Base-by-base conservation (phyloP, 352 stramenopile genomes). In the Phytophthora brassicae region DNA sequence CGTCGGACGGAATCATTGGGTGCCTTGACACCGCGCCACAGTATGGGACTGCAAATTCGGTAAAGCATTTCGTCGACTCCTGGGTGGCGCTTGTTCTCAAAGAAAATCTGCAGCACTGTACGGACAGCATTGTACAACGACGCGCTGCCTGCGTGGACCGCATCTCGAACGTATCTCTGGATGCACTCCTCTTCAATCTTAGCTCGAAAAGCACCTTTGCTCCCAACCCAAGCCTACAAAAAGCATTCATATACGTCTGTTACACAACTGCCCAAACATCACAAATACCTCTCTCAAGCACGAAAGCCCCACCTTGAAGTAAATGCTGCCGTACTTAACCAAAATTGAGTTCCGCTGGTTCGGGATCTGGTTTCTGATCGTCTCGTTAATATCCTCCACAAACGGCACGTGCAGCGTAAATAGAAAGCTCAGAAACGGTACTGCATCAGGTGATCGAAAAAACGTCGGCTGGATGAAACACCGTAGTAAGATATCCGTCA, bases 181-280 rank as follows among this genome's bases (percentile, higher is more conserved):
- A 94, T 90, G 48, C 86, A 95, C 41, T 92, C 74, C 28, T 92
- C 78, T 56, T 95, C 86, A n/a, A 94, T 90, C 33, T 87, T 87
- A 43, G 74, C 63, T 44, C 82, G 68, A 5, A 78, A 79, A 23
- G 65, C 55, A 14, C 74, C 78, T 6, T 73, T 83, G 52, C 71
- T 87, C 11, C 68, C 74, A n/a, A 89, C 77, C 83, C 83, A 92
- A 11, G 83, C 84, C 66, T 81, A 47, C 9, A 31, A 31, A 4
- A 31, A 8, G 26, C 8, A 31, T 8, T n/a, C n/a, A n/a, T 9
- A 31, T 8, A 4, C 26, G 26, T 31, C 4, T 8, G 26, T 19
- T 42, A 6, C 22, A 22, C 6, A 41, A 54, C 6, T 20, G 0
- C 16, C n/a, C 14, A 57, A 14, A 9, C 16, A 16, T 3, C 33